A percentile compares a stretch with the other conserved stretches of the same genome.
Evolutionary conservation across 805 yeast genomes (phyloP).

Genomic region (Ogataea ramenticola): DNA sequence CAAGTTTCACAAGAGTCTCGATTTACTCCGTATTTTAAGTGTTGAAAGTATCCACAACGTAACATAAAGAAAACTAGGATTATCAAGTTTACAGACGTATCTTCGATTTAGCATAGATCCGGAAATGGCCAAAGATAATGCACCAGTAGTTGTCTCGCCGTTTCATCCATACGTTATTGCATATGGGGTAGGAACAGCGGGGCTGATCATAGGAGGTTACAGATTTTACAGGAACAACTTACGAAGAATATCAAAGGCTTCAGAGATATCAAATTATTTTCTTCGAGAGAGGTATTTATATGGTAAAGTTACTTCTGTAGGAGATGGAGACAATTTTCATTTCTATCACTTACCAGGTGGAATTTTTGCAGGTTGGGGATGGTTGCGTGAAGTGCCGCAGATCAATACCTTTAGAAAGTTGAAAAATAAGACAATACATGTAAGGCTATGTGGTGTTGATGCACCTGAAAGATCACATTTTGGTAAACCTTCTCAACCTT

Average conservation of each 20-base stretch:
- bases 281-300: constrained; percentile 39
- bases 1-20: too few species aligned
- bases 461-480: constrained; percentile 96
- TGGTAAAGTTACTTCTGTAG: constrained; percentile 84
- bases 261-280: constrained; percentile 40
- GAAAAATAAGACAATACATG: constrained; percentile 64
- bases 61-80: too few species aligned
- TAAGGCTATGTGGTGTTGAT: constrained; percentile 87
- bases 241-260: constrained; percentile 42
- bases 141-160: constrained; percentile 10
- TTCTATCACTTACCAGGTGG: constrained; percentile 96
- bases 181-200: constrained; percentile 22
- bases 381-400: constrained; percentile 66
- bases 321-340: constrained; percentile 94
- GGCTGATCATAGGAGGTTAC: constrained; percentile 33
- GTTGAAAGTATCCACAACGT: too few species aligned
- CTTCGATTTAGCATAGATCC: background rate
- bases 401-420: constrained; percentile 36
- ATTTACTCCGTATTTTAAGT: too few species aligned
- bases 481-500: constrained; percentile 90
- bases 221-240: constrained; percentile 38
- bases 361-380: constrained; percentile 81
- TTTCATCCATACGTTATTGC: constrained; percentile 23
- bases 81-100: too few species aligned
- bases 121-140: background rate